Conservation (phyloP, 1,284 basidiomycete species). For the Leucoagaricus sp. region DNA sequence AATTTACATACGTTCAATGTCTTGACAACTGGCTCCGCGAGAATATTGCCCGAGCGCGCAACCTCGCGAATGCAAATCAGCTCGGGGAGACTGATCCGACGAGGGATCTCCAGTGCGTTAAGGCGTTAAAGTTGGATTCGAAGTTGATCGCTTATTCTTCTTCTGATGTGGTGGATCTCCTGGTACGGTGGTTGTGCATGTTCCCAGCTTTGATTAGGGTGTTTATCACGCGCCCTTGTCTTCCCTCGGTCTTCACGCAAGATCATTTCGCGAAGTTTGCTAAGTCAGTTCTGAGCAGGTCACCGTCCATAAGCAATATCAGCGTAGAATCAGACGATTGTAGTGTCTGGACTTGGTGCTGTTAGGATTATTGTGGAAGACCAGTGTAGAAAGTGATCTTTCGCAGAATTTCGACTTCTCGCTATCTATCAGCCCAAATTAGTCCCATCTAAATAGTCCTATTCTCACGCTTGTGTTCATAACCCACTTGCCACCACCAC, state of each 20-base stretch:
- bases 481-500: too few relatives aligned
- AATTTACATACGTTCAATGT: slow-evolving; percentile 11
- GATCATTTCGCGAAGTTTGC: slow-evolving; percentile 9
- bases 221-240: slow-evolving; percentile 12
- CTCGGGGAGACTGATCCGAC: slow-evolving; percentile 5
- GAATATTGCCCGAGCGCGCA: background rate
- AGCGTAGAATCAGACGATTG: slow-evolving; percentile 8
- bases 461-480: too few relatives aligned
- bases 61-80: background rate
- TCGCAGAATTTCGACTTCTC: too few relatives aligned
- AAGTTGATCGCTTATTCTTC: slow-evolving; percentile 6
- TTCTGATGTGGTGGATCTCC: background rate
- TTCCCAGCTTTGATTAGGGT: slow-evolving; percentile 10
- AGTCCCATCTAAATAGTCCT: too few relatives aligned
- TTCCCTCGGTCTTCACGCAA: slow-evolving; percentile 1
- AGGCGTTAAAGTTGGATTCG: slow-evolving; percentile 10
- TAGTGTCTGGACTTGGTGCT: slow-evolving; percentile 12
- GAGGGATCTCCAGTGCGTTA: slow-evolving; percentile 1
- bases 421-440: too few relatives aligned
- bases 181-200: slow-evolving; percentile 12
- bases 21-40: slow-evolving; percentile 11
- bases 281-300: background rate
- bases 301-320: background rate
- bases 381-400: too few relatives aligned
- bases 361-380: too few relatives aligned